Percentiles rank a stretch among this genome's conserved stretches.
These are phyloP conservation scores for Syncephalastrum contaminatum DNA, from an alignment of 371 early-diverging fungal species.

Conservation along the genomic window DNA sequence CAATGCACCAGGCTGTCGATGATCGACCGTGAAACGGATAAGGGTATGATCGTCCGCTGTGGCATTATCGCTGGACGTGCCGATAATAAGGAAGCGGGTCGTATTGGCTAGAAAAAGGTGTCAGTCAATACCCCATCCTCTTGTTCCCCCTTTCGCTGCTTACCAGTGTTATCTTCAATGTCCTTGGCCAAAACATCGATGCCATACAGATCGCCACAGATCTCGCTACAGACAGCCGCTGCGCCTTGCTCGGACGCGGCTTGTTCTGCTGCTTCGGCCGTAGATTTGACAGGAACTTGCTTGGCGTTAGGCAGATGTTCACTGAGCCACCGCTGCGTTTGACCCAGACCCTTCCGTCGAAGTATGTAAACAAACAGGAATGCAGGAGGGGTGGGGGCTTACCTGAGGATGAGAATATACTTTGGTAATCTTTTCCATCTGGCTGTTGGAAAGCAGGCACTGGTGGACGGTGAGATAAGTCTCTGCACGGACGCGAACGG, in stretches of 20 bases:
- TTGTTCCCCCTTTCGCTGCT: conserved; percentile 8
- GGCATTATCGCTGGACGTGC: conserved; percentile 67
- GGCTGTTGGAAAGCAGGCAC: conserved; percentile 70
- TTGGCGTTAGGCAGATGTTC: conserved; percentile 70
- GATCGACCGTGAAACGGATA: conserved; percentile 85
- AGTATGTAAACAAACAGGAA: not conserved
- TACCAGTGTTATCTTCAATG: conserved; percentile 65
- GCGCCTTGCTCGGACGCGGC: conserved; percentile 78
- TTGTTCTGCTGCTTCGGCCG: conserved; percentile 86
- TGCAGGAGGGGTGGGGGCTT: conserved; percentile 6
- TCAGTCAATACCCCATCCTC: not conserved
- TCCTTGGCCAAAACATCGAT: conserved; percentile 72
- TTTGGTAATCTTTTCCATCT: conserved; percentile 63
- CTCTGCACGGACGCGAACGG: conserved; percentile 61
- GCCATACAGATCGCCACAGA: conserved; percentile 82
- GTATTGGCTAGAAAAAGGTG: conserved; percentile 65
- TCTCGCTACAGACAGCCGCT: conserved; percentile 82
- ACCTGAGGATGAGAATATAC: conserved; percentile 93
- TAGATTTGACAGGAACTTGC: conserved; percentile 77
- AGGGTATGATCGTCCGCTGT: conserved; percentile 80
- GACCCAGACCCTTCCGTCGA: conserved; percentile 74
- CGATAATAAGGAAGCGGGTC: conserved; percentile 89
- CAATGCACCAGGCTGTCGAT: conserved; percentile 87
- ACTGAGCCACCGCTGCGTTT: conserved; percentile 78
- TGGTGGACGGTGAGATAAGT: conserved; percentile 75